Conservation (phyloP, 805 yeast species). For the Cyberlindnera japonica region DNA sequence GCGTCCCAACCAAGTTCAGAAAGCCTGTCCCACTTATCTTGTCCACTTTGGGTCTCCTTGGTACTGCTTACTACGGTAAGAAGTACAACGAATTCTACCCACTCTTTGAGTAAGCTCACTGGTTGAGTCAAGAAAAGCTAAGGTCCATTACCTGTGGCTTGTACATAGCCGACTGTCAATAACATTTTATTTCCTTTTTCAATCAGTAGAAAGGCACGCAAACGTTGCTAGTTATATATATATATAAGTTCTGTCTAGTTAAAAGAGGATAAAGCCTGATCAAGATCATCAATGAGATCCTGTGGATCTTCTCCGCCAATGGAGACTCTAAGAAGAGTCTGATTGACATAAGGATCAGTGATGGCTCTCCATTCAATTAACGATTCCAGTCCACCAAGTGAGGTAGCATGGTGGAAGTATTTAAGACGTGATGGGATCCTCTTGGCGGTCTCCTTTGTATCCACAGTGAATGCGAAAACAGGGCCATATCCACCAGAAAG, state of each 20-base stretch:
- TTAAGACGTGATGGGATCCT: slow-evolving; percentile 59
- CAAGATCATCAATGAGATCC: slow-evolving; percentile 73
- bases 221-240: background rate
- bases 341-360: slow-evolving; percentile 55
- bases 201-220: no score
- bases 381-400: slow-evolving; percentile 90
- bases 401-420: slow-evolving; percentile 85
- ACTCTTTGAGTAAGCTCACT: slow-evolving; percentile 13
- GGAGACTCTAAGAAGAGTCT: slow-evolving; percentile 66
- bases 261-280: slow-evolving; percentile 43
- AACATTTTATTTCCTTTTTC: no score
- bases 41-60: slow-evolving; percentile 56
- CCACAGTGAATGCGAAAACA: slow-evolving; percentile 63
- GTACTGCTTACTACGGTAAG: slow-evolving; percentile 65
- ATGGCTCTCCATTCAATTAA: slow-evolving; percentile 87
- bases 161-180: background rate
- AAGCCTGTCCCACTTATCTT: slow-evolving; percentile 76
- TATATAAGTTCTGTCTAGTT: slow-evolving; percentile 3
- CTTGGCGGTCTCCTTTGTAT: slow-evolving; percentile 51
- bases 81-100: slow-evolving; percentile 73
- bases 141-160: no score
- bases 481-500: slow-evolving; percentile 67
- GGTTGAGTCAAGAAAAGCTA: no score
- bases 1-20: slow-evolving; percentile 51
- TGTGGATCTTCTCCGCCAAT: slow-evolving; percentile 75